Base-by-base conservation (phyloP, 139 green algal genomes). In the Tetratostichococcus sp. region DNA sequence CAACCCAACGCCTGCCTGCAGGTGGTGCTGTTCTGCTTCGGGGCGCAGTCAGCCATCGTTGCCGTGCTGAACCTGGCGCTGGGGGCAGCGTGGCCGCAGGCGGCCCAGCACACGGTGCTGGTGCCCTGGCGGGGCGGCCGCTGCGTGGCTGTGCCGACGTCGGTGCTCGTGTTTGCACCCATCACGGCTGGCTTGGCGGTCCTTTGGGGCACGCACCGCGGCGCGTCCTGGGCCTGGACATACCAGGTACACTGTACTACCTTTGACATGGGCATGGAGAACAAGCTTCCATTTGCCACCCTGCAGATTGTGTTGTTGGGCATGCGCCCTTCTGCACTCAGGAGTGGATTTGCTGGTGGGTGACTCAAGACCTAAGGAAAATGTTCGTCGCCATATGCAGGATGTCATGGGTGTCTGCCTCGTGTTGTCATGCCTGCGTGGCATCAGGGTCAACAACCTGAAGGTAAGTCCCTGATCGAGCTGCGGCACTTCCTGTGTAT, bases 361-460 rank as follows among this genome's bases (percentile, higher is more conserved):
- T n/a, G n/a, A n/a, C n/a, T n/a, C n/a, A n/a, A n/a, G n/a, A n/a
- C n/a, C n/a, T n/a, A n/a, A n/a, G n/a, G n/a, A n/a, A n/a, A n/a
- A n/a, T n/a, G n/a, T n/a, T n/a, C n/a, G n/a, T 86, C 39, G 11
- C 11, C 39, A 50, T 50, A 11, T 50, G 39, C 39, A 95, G 79
- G 88, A 96, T 70, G 0, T 80, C 21, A 74, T 93, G 73, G 90
- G 86, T 17, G 74, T 94, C 1, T 80, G 66, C 17, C 69, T 97
- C 42, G 89, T 95, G 73, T 66, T 94, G 34, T 65, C 91, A 30
- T 74, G 96, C 4, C 80, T 97, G 43, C 77, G 85, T 21, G 82
- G 86, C 19, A 77, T 95, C n/a, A 73, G 79, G 1, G 72, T 97
- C 21, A 82, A 83, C n/a, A 86, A 78, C 70, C 66, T 90, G 39